phyloP scores from a whole-genome alignment of 1,284 basidiomycete genomes.

The Sphaerobolus stellatus region DNA sequence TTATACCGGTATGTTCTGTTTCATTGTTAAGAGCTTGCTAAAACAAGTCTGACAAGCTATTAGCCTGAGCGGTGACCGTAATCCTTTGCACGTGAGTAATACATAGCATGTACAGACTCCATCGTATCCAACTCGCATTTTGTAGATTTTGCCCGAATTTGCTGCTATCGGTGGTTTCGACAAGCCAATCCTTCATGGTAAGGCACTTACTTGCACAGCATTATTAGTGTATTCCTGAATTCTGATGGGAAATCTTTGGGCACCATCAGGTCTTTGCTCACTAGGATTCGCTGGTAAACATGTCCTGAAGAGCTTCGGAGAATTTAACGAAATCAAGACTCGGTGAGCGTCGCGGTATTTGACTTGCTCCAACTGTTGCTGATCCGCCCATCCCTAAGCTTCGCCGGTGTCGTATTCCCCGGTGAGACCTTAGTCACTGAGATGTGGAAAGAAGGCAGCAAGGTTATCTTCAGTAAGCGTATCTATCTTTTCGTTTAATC shows the following conservation, averaged over 20 bases:
- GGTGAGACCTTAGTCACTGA: conserved; percentile 93
- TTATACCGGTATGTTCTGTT: conserved; percentile 69
- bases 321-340: conserved; percentile 94
- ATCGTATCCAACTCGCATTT: background rate
- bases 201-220: background rate
- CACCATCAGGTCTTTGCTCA: conserved; percentile 82
- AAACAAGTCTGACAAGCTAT: background rate
- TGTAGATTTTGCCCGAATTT: conserved; percentile 89
- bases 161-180: conserved; percentile 94
- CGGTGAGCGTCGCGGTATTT: conserved; percentile 48
- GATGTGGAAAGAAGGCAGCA: conserved; percentile 97
- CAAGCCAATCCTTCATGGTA: conserved; percentile 80
- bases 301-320: conserved; percentile 83
- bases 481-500: background rate
- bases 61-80: conserved; percentile 85
- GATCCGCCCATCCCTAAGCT: conserved; percentile 41
- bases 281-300: conserved; percentile 97
- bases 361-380: conserved; percentile 20
- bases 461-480: conserved; percentile 85
- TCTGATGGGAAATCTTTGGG: conserved; percentile 2
- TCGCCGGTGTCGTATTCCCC: conserved; percentile 89
- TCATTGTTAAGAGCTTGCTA: background rate
- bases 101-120: too few relatives aligned
- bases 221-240: background rate
- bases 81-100: conserved; percentile 80